Evolutionary conservation across 2,329 filamentous ascomycete species (phyloP).

Genomic region (Fusarium mundagurra): DNA sequence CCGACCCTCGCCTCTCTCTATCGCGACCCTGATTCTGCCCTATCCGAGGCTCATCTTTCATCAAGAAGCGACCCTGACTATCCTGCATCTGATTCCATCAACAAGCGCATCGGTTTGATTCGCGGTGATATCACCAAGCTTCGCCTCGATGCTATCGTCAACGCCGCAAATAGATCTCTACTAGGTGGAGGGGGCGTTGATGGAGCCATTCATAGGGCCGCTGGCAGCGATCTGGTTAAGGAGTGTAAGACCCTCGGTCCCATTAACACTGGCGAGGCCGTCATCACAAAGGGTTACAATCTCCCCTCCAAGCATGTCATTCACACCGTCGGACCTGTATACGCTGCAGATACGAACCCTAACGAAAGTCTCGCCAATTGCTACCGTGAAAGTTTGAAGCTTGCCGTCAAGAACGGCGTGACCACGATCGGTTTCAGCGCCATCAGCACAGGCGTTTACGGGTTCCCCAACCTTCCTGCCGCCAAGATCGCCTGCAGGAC

Average conservation of each 20-base stretch:
- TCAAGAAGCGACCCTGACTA: not conserved
- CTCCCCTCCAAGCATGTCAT: constrained; percentile 84
- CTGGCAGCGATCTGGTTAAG: constrained; percentile 72
- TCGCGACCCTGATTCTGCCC: constrained; percentile 35
- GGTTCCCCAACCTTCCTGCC: constrained; percentile 80
- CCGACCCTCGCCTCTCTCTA: constrained; percentile 74
- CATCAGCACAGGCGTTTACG: constrained; percentile 90
- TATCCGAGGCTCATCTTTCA: constrained; percentile 8
- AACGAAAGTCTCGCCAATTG: constrained; percentile 65
- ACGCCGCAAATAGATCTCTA: constrained; percentile 84
- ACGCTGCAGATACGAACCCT: constrained; percentile 56
- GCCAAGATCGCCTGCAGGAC: constrained; percentile 74
- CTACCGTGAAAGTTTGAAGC: constrained; percentile 75
- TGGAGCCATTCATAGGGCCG: constrained; percentile 85
- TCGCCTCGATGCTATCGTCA: constrained; percentile 84
- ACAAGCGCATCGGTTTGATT: constrained; percentile 76
- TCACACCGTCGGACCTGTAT: constrained; percentile 90
- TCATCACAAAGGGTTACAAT: constrained; percentile 81
- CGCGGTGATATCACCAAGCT: constrained; percentile 85
- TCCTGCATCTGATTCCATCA: constrained; percentile 63
- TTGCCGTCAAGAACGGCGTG: constrained; percentile 75
- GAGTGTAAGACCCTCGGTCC: constrained; percentile 80
- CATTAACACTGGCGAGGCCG: constrained; percentile 80
- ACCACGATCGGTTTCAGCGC: constrained; percentile 83
- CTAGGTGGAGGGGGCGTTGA: constrained; percentile 92